Evolutionary conservation across 352 stramenopile species (phyloP), one percentile per base, ranked within the genome.

Genomic region (Phytophthora cactorum): DNA sequence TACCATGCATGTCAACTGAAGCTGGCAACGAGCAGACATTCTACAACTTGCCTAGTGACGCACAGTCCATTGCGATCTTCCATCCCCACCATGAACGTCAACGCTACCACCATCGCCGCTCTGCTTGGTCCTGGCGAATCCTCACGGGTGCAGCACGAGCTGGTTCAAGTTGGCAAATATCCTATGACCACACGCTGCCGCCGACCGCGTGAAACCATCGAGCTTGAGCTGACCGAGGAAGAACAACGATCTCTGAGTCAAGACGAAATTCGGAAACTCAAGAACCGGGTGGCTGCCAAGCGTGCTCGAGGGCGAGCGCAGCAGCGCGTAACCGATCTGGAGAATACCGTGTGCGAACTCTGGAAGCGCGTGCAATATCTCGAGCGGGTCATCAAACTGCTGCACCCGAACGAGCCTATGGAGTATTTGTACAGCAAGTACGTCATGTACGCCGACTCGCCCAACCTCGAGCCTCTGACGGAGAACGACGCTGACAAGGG

Each of bases 201-300:
- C 6, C 73, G 75, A 51, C 72, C 74, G 12, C 82, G 82, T 25
- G 67, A 70, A 65, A 75, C 67, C 6, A 84, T 84, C 29, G 79
- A 84, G 2, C 83, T 90, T 14, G 77, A 84, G 7, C 81, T 90
- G 14, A 70, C 82, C 1, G 75, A 85, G 52, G 70, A 86, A 57
- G 63, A 81, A n/a, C 64, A 57, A 1, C 52, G 55, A 12, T 47
- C 36, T 6, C 59, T 91, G 32, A 76, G 77, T 71, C 74, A 75
- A 29, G 70, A 77, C 29, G 81, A 91, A 58, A 70, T 91, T 32
- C 78, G 82, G 63, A 85, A 85, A 53, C 76, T 86, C 52, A 91
- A 91, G 65, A 91, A 91, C 68, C 83, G 83, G 6, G 81, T 91
- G 56, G 81, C 83, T 0, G 83, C 83, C 6, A 81, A 82, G 22